These are phyloP conservation scores for Neurospora terricola DNA, from an alignment of 495 filamentous ascomycete genomes.

Conservation along the genomic window DNA sequence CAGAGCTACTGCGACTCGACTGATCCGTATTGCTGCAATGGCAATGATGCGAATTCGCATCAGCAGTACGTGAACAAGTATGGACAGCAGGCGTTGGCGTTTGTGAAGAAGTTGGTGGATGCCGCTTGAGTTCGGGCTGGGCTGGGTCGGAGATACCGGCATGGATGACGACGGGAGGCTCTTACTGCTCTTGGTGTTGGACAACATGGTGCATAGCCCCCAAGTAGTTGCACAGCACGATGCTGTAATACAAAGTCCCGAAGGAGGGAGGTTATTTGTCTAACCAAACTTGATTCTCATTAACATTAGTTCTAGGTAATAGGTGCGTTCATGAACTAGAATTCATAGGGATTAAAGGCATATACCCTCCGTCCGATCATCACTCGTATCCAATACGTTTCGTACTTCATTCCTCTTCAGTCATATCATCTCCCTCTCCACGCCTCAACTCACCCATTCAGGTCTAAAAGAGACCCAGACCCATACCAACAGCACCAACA, in stretches of 20 bases:
- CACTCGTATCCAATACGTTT: background rate
- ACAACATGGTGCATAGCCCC: background rate
- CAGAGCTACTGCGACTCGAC: slow-evolving; percentile 54
- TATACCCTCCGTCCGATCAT: background rate
- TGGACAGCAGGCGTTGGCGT: slow-evolving; percentile 25
- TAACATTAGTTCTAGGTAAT: background rate
- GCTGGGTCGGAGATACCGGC: background rate
- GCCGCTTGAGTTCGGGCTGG: background rate
- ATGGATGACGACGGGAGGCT: background rate
- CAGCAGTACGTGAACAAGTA: slow-evolving; percentile 49
- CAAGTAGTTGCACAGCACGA: background rate
- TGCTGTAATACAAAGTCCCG: background rate
- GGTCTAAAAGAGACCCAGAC: background rate
- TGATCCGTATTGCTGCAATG: slow-evolving; percentile 59
- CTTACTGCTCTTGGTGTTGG: background rate
- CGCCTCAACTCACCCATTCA: background rate
- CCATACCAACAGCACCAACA: background rate
- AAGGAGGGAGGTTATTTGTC: background rate
- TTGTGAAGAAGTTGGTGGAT: slow-evolving; percentile 23
- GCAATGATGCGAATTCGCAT: slow-evolving; percentile 47
- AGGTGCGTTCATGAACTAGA: background rate
- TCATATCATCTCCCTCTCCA: background rate
- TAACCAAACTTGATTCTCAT: background rate
- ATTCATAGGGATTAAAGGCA: background rate
- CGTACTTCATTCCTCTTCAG: background rate